Base-by-base conservation (phyloP, 1,284 basidiomycete genomes). In the Hemileia vastatrix region DNA sequence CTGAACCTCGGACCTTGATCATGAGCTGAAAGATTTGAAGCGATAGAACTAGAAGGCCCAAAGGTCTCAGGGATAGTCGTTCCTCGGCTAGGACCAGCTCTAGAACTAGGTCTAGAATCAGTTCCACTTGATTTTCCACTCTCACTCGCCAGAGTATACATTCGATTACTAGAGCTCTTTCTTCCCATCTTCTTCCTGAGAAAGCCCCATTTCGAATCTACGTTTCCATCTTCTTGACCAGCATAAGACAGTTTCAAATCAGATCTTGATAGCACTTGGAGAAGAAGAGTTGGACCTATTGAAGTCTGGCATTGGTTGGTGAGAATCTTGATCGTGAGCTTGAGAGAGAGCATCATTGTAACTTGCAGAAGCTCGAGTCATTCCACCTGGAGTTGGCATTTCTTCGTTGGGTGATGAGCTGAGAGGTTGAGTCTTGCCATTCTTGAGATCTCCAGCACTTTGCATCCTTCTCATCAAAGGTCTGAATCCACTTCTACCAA, bases 101-200 rank as follows among this genome's bases (percentile, higher is more conserved):
- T n/a, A n/a, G n/a, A n/a, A n/a, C n/a, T n/a, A n/a, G n/a, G n/a
- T n/a, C n/a, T n/a, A n/a, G n/a, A n/a, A n/a, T n/a, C n/a, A n/a
- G n/a, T n/a, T n/a, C n/a, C n/a, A n/a, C n/a, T n/a, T n/a, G n/a
- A n/a, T n/a, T n/a, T n/a, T n/a, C 32, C 65, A 64, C 8, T 31
- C 1, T 68, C 67, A 40, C 57, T 40, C 19, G 57, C 57, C 0
- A 45, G 52, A 1, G 57, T 40, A n/a, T 48, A 44, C 1, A 68
- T 64, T 59, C 53, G 65, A 24, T 60, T 55, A 48, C 64, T 67
- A 24, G 67, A 68, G 8, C 64, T 64, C 49, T 68, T 68, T 32
- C 67, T 64, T n/a, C 67, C 66, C 15, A 68, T 68, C 60, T 68
- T 68, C 40, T 68, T 68, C 43, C 67, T 63, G 54, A 68, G 65